Evolutionary conservation across 2,329 filamentous ascomycete species (phyloP), one percentile per base, ranked within the genome.

Genomic region (Thelonectria discophora): DNA sequence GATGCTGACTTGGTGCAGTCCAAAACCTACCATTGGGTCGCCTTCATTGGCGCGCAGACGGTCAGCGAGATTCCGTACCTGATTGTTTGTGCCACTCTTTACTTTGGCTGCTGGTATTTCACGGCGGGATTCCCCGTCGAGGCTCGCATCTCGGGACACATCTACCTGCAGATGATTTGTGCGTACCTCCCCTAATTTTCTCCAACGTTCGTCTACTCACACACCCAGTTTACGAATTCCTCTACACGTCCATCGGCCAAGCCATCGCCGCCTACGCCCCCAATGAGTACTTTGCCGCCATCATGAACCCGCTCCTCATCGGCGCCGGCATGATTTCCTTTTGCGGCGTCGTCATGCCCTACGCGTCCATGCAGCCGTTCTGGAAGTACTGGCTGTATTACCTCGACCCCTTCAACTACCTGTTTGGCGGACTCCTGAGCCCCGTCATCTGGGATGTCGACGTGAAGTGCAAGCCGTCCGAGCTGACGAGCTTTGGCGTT

Each of bases 51-150:
- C 0, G 82, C 79, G 1, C 76, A 82, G 12, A 75, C 77, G 9
- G 67, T 78, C 11, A 75, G 74, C 2, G 78, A 80, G 65, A 67
- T 79, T n/a, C 78, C 78, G 0, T 77, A 77, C 53, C 66, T 79
- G 1, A 66, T 74, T 54, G 58, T 79, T 40, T 79, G 76, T 53
- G 77, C 71, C 1, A 74, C 76, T 0, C 50, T 80, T 1, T 82
- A 82, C 71, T 81, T 77, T 59, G 71, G 73, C 30, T 84, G 81
- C 64, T 86, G 82, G 81, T 86, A 86, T 71, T 86, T 81, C 69
- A 68, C 42, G 1, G 67, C 57, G 3, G 66, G 66, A 0, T 67
- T 69, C 37, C 66, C 66, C 4, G 64, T 69, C 3, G 65, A 67
- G 10, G 77, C 81, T 1, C 82, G 82, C 46, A 79, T 81, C 27